Evolutionary conservation across 805 yeast genomes (phyloP), one percentile per base, ranked within the genome.

Genomic region (Teunomyces panamensis): DNA sequence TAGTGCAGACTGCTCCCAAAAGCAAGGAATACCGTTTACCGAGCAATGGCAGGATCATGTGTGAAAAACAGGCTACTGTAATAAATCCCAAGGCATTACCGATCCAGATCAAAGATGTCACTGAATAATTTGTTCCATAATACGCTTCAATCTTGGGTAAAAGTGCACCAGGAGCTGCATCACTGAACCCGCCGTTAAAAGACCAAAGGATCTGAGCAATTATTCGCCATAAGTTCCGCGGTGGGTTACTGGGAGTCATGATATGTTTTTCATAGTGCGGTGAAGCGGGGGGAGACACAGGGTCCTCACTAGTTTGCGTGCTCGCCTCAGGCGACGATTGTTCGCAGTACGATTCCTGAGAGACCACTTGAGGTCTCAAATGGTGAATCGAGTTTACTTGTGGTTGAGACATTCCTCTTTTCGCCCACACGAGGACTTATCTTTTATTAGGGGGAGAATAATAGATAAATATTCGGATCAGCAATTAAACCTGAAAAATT

Each of bases 81-180:
- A 81, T 72, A 56, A 68, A 81, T 0, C 86, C 87, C n/a, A 73
- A 44, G 0, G 85, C 83, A 57, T 73, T 79, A 30, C 80, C 69
- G 50, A 81, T 60, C 85, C 86, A 81, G 43, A 81, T 73, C 47
- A 78, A 56, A 2, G 86, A 80, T 2, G 80, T 84, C n/a, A 77
- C 55, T 2, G 83, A 70, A 55, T 81, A 81, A 14, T 65, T 65
- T 45, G 81, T 68, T 30, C 56, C 45, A 56, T 80, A 82, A 56
- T 74, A 69, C 4, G 47, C 57, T 53, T 82, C 85, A 34, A 82
- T 77, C 37, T 67, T 63, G 5, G 84, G 84, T 44, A 82, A 61
- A n/a, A 82, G 60, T 0, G 85, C 83, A 49, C 86, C 87, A 1
- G 83, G 78, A 10, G 81, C 79, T 48, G 82, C 82, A 56, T 82